These are phyloP conservation scores for Saccharomyces eubayanus DNA, from an alignment of 805 yeast species.

Conservation along the genomic window DNA sequence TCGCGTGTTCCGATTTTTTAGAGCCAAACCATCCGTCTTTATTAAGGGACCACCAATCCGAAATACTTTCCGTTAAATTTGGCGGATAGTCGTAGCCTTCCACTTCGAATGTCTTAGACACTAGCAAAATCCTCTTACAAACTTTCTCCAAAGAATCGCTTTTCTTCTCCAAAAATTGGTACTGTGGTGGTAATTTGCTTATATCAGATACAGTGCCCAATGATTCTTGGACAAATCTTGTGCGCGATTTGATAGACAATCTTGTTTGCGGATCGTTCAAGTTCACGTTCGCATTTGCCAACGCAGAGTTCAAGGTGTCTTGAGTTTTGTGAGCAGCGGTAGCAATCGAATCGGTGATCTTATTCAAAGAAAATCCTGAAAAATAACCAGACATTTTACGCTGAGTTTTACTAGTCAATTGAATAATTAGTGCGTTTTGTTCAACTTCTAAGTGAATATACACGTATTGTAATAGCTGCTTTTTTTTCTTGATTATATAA, in stretches of 20 bases:
- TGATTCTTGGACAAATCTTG: constrained; percentile 43
- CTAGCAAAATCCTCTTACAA: constrained; percentile 43
- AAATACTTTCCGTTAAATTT: constrained; percentile 56
- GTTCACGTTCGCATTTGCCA: constrained; percentile 17
- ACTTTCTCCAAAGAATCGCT: constrained; percentile 57
- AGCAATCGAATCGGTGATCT: constrained; percentile 24
- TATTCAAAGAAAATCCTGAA: constrained; percentile 24
- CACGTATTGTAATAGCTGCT: not conserved
- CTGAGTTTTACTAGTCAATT: not conserved
- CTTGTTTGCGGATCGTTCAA: constrained; percentile 27
- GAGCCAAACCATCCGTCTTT: constrained; percentile 19
- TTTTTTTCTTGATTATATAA: not conserved
- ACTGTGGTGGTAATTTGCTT: constrained; percentile 67
- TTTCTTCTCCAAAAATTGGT: constrained; percentile 55
- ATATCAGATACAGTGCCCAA: constrained; percentile 54
- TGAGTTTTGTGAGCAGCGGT: constrained; percentile 29
- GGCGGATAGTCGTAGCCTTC: constrained; percentile 82
- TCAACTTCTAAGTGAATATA: not conserved
- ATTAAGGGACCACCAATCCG: constrained; percentile 40
- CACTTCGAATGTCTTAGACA: constrained; percentile 58
- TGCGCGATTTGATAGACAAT: constrained; percentile 22
- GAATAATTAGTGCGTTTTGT: not conserved
- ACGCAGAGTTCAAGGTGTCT: constrained; percentile 23
- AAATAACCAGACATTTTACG: not conserved
- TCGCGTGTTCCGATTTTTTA: constrained; percentile 3